These are phyloP conservation scores for Scheffersomyces insectosa DNA, from an alignment of 1,139 yeast species.

Conservation along the genomic window DNA sequence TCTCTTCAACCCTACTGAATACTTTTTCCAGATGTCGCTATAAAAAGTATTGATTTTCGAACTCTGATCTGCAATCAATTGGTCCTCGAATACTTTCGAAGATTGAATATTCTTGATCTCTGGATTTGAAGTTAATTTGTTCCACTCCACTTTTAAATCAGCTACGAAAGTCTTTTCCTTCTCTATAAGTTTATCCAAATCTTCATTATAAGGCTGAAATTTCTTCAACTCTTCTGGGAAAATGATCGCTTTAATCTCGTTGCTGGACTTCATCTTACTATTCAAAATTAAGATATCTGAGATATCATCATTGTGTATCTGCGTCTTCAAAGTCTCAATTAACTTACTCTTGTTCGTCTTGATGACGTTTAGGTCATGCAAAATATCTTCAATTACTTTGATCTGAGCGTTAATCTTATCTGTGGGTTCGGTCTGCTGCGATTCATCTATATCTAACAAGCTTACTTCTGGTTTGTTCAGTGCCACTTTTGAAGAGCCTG, in stretches of 20 bases:
- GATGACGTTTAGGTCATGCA: conserved; percentile 45
- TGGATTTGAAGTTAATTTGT: conserved; percentile 48
- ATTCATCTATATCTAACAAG: conserved; percentile 65
- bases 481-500: conserved; percentile 7
- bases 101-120: conserved; percentile 39
- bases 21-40: conserved; percentile 57
- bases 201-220: conserved; percentile 66
- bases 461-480: conserved; percentile 36
- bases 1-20: conserved; percentile 56
- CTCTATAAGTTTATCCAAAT: conserved; percentile 67
- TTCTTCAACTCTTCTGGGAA: conserved; percentile 78
- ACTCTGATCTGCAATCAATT: conserved; percentile 26
- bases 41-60: conserved; percentile 49
- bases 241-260: conserved; percentile 57
- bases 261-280: conserved; percentile 54
- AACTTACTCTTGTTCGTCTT: conserved; percentile 63
- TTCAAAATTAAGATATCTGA: conserved; percentile 74
- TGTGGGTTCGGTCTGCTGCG: conserved; percentile 18
- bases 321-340: conserved; percentile 64
- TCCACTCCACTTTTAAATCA: conserved; percentile 61
- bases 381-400: conserved; percentile 44
- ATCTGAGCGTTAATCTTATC: conserved; percentile 34
- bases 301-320: conserved; percentile 82
- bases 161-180: conserved; percentile 61
- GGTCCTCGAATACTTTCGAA: conserved; percentile 32